Evolutionary conservation across 352 stramenopile species (phyloP).

Genomic region (Pythium rhizo-oryzae): DNA sequence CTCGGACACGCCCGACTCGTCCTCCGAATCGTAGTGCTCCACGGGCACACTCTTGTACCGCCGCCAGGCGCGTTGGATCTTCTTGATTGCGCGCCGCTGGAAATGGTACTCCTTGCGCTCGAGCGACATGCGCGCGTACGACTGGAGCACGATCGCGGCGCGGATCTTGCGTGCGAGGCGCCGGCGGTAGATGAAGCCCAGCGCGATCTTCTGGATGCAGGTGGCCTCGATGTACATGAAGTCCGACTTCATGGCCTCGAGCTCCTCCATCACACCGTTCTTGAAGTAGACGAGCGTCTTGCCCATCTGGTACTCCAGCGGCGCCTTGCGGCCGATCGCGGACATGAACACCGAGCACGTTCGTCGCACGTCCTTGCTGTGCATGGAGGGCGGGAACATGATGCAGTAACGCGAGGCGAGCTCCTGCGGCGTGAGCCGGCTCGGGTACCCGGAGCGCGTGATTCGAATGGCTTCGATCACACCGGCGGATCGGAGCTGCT

Average conservation of each 20-base stretch:
- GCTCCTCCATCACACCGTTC: constrained; percentile 93
- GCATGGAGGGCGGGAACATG: constrained; percentile 90
- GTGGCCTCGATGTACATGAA: constrained; percentile 91
- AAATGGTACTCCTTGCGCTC: constrained; percentile 75
- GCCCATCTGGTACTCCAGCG: constrained; percentile 90
- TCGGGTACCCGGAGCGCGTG: constrained; percentile 90
- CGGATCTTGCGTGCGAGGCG: constrained; percentile 63
- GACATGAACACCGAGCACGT: constrained; percentile 84
- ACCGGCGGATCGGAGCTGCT: constrained; percentile 90
- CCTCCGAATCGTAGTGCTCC: constrained; percentile 30
- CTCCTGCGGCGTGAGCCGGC: constrained; percentile 89
- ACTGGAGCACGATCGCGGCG: constrained; percentile 82
- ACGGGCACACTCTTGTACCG: constrained; percentile 48
- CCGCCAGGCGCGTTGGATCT: constrained; percentile 73
- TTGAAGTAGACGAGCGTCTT: constrained; percentile 98
- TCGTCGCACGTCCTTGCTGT: constrained; percentile 74
- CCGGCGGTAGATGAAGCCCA: constrained; percentile 83
- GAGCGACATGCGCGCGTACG: constrained; percentile 76
- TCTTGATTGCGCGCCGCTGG: constrained; percentile 65
- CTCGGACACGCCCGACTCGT: constrained; percentile 39
- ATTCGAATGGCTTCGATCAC: constrained; percentile 94
- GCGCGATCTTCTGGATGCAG: constrained; percentile 77
- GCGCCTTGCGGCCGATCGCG: constrained; percentile 80
- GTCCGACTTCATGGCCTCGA: constrained; percentile 93
- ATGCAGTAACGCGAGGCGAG: constrained; percentile 84